These are phyloP conservation scores for Dendryphion nanum DNA, from an alignment of 2,329 filamentous ascomycete species.

Conservation along the genomic window DNA sequence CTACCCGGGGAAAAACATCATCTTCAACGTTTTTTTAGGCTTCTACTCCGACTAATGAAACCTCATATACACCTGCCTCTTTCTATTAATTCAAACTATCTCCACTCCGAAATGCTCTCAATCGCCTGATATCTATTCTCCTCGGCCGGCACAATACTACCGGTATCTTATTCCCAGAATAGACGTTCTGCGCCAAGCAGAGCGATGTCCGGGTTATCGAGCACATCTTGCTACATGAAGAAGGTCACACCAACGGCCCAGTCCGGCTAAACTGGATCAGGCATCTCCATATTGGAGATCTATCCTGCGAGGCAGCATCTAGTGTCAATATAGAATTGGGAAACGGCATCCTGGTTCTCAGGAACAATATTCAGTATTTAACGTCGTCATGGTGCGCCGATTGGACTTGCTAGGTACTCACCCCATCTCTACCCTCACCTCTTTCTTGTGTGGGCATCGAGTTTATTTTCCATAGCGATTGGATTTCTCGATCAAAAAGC, in stretches of 20 bases:
- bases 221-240: slow-evolving; percentile 16
- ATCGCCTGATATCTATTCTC: no score
- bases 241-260: slow-evolving; percentile 25
- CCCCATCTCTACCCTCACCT: no score
- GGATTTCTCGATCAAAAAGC: no score
- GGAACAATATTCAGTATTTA: not conserved
- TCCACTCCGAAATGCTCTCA: no score
- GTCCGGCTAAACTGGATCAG: slow-evolving; percentile 19
- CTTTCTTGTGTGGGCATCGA: no score
- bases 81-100: no score
- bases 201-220: not conserved
- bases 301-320: slow-evolving; percentile 1
- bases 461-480: not conserved
- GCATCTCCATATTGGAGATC: slow-evolving; percentile 16
- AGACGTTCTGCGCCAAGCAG: not conserved
- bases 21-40: no score
- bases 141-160: not conserved
- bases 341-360: slow-evolving; percentile 9
- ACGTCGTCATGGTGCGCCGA: not conserved
- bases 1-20: no score
- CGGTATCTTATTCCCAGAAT: not conserved
- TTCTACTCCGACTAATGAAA: no score
- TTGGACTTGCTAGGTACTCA: not conserved
- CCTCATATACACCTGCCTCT: no score
- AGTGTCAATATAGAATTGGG: slow-evolving; percentile 16